Evolutionary conservation across 352 stramenopile genomes (phyloP).

Genomic region (Phytophthora fragariaefolia): DNA sequence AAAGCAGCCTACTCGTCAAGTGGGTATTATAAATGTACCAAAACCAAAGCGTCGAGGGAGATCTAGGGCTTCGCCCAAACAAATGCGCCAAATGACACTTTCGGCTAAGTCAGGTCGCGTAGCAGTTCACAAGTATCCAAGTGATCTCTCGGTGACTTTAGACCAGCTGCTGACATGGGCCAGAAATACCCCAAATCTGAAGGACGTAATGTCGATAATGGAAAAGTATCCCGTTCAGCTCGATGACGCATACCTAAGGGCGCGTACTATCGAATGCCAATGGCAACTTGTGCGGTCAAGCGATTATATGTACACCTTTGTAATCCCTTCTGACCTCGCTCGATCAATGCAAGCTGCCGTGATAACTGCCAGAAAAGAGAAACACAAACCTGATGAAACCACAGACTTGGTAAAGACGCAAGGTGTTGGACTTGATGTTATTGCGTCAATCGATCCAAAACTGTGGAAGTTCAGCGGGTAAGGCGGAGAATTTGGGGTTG

Average conservation of each 20-base stretch:
- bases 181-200: slow-evolving; percentile 4
- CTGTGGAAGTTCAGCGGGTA: slow-evolving; percentile 17
- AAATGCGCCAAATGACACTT: slow-evolving; percentile 3
- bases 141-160: neutral
- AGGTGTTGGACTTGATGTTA: slow-evolving; percentile 5
- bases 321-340: slow-evolving; percentile 3
- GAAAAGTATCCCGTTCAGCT: slow-evolving; percentile 5
- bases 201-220: slow-evolving; percentile 8
- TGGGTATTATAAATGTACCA: neutral
- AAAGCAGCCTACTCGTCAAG: no score
- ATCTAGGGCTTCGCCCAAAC: neutral
- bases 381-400: slow-evolving; percentile 1
- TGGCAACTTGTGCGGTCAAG: neutral
- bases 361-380: neutral
- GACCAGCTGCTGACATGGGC: slow-evolving; percentile 6
- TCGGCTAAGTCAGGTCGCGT: neutral
- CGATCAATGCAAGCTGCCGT: slow-evolving; percentile 2
- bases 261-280: neutral
- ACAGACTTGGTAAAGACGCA: neutral
- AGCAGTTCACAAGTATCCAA: slow-evolving; percentile 13
- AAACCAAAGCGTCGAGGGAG: neutral
- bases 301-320: slow-evolving; percentile 11
- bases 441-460: slow-evolving; percentile 3
- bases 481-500: no score
- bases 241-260: slow-evolving; percentile 10